These are phyloP conservation scores for Paracorniculantispora psalliotae DNA, from an alignment of 2,329 filamentous ascomycete genomes.

Conservation along the genomic window DNA sequence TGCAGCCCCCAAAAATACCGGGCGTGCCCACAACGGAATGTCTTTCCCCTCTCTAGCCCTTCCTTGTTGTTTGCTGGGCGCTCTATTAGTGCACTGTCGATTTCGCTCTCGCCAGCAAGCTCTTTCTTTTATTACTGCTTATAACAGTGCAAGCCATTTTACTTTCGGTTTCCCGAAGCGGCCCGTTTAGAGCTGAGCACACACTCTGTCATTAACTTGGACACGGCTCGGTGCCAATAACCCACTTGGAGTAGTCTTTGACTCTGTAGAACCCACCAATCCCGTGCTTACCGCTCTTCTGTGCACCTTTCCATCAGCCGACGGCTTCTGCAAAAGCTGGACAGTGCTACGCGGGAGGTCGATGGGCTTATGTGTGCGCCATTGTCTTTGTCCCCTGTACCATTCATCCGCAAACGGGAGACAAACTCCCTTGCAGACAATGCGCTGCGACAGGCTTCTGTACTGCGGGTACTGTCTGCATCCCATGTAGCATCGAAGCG, in stretches of 20 bases:
- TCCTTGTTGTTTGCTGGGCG: not conserved
- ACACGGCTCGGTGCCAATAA: not conserved
- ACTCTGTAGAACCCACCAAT: not conserved
- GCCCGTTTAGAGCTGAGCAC: not conserved
- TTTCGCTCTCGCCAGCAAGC: not conserved
- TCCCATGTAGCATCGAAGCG: not conserved
- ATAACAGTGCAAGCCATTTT: not conserved
- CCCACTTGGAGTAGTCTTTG: not conserved
- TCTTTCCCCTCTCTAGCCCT: not conserved
- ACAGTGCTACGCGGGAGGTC: not conserved
- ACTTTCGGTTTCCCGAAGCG: not conserved
- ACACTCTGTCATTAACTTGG: not conserved
- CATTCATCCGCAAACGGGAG: not conserved
- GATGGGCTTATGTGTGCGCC: not conserved
- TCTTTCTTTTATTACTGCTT: not conserved
- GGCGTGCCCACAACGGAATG: not conserved
- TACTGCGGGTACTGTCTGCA: not conserved
- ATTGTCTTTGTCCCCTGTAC: not conserved
- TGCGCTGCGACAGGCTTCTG: not conserved
- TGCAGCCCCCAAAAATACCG: slow-evolving; percentile 3
- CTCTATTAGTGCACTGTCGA: not conserved
- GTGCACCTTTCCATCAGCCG: not conserved
- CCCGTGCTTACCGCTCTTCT: slow-evolving; percentile 4
- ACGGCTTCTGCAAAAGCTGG: not conserved
- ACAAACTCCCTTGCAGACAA: not conserved